Base-by-base conservation (phyloP, 345 rosid genomes). In the Populus euphratica region DNA sequence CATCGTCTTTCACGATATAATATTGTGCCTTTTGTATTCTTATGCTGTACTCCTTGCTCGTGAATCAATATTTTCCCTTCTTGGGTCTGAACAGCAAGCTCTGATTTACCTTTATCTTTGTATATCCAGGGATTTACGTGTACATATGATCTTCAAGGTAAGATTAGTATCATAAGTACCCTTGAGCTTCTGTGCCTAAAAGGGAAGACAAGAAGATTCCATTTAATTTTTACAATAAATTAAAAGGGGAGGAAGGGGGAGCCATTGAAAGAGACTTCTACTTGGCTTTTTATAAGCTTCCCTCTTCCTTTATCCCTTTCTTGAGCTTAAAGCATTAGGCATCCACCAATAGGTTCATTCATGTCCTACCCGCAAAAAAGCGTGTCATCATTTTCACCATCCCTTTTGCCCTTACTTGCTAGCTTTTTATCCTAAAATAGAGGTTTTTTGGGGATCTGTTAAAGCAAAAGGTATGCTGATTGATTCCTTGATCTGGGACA, bases 181-280 rank as follows among this genome's bases (percentile, higher is more conserved):
- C 17, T 23, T 11, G 49, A n/a, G 44, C 10, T 29, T 69, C 44
- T n/a, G 72, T 25, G 27, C 31, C 6, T 5, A 43, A 69, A 69
- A 43, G 72, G 3, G 44, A 23, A 12, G 72, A 69, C 72, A 43
- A 43, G 72, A 69, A 69, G 50, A 68, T 68, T 68, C 71, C 71
- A 39, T 38, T 39, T 68, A 68, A 68, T 38, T 39, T 44, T 27
- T 44, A 68, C 27, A 68, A 68, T 50, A 38, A 68, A 68, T 11
- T 68, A 9, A 36, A n/a, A 68, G 18, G 47, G 43, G 36, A 20
- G 25, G 21, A 17, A 23, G 38, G 70, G 18, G n/a, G 36, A 25
- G 27, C 38, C 43, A 68, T 68, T 69, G 49, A n/a, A 21, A 21
- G 16, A 21, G 13, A 69, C 54, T n/a, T 41, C 35, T 14, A 6